Percentiles rank a stretch among this genome's conserved stretches.
Evolutionary conservation across 2,329 filamentous ascomycete species (phyloP).

Genomic region (Helminthosporium solani): DNA sequence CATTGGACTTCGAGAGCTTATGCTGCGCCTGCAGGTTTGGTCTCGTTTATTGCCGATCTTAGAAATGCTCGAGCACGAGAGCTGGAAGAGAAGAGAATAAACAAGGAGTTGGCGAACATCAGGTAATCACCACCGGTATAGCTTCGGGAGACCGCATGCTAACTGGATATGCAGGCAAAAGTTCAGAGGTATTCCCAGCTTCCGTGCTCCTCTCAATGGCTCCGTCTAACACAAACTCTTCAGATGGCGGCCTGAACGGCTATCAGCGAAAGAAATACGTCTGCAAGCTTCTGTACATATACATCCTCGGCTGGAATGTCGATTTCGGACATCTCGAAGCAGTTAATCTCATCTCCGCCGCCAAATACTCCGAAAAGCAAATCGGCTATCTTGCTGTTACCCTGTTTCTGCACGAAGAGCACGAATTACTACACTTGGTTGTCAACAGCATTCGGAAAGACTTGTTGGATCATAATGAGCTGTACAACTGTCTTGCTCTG

Average conservation of each 20-base stretch:
- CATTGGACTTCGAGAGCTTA: constrained; percentile 12
- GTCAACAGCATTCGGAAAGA: constrained; percentile 99
- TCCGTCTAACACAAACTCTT: constrained; percentile 14
- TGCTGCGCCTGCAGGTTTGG: constrained; percentile 61
- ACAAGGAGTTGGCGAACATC: constrained; percentile 98
- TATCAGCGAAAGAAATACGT: constrained; percentile 99
- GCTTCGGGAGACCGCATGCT: constrained; percentile 17
- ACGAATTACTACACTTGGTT: constrained; percentile 92
- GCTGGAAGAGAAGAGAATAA: constrained; percentile 97
- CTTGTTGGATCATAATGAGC: constrained; percentile 87
- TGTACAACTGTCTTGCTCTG: constrained; percentile 94
- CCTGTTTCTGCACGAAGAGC: constrained; percentile 93
- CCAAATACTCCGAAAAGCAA: constrained; percentile 98
- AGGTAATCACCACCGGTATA: constrained; percentile 53
- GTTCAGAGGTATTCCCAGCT: constrained; percentile 69
- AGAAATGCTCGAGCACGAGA: constrained; percentile 93
- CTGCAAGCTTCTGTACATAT: constrained; percentile 99
- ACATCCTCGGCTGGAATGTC: constrained; percentile 98
- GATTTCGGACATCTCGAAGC: constrained; percentile 98
- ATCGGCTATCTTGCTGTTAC: constrained; percentile 98
- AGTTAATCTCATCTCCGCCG: constrained; percentile 94
- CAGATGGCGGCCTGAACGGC: constrained; percentile 83
- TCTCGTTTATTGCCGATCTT: constrained; percentile 97
- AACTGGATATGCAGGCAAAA: constrained; percentile 65
- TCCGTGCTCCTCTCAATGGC: constrained; percentile 2